Conservation (phyloP, 345 rosid species). For the Salix exigua region DNA sequence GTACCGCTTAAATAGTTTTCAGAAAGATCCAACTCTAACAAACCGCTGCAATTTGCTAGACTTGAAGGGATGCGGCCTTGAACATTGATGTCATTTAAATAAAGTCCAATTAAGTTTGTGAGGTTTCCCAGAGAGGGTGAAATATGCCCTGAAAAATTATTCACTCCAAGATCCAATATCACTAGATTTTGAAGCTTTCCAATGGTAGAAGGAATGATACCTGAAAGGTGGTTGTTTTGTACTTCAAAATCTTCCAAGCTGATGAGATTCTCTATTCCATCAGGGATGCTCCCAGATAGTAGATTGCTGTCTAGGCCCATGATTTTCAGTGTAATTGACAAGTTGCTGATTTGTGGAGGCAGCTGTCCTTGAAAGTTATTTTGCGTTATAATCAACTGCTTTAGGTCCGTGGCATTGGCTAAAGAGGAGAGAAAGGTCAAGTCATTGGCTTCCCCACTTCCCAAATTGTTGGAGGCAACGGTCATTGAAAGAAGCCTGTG, state of each 20-base stretch:
- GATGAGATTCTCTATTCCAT: background rate
- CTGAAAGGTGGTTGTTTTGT: background rate
- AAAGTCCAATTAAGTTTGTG: background rate
- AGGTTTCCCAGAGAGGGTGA: slow-evolving; percentile 12
- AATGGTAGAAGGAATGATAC: background rate
- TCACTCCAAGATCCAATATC: background rate
- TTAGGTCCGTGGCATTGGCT: background rate
- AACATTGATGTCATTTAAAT: background rate
- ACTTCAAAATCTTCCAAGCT: background rate
- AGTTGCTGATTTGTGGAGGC: background rate
- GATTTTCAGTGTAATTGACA: background rate
- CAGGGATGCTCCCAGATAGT: slow-evolving; percentile 7
- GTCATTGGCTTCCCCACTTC: slow-evolving; percentile 2
- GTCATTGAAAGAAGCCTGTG: background rate
- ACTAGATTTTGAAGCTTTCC: slow-evolving; percentile 7
- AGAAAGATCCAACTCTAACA: background rate
- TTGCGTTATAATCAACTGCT: background rate
- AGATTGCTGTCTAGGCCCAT: background rate
- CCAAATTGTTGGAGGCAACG: background rate
- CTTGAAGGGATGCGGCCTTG: slow-evolving; percentile 1
- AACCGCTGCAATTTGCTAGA: background rate
- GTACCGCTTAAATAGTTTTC: background rate
- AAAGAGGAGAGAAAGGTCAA: slow-evolving; percentile 2
- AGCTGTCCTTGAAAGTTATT: slow-evolving; percentile 7
- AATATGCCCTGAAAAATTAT: background rate